These are phyloP conservation scores for Calonectria hongkongensis DNA, from an alignment of 2,329 filamentous ascomycete species.

Conservation along the genomic window DNA sequence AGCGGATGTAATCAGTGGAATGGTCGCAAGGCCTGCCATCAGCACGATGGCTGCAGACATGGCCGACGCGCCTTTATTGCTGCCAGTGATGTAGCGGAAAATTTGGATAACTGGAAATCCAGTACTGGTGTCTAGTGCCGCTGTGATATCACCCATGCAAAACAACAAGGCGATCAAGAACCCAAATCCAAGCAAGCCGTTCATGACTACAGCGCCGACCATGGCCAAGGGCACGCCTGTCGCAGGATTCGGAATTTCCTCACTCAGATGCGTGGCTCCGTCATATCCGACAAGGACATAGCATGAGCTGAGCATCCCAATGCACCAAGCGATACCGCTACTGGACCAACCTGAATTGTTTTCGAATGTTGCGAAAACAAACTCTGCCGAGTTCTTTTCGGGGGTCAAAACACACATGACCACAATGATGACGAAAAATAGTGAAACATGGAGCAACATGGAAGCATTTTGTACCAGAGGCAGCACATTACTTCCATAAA, in stretches of 20 bases:
- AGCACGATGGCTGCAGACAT: slow-evolving; percentile 35
- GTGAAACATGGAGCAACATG: slow-evolving; percentile 33
- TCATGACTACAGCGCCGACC: slow-evolving; percentile 41
- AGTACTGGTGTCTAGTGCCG: slow-evolving; percentile 32
- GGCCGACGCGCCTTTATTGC: not conserved
- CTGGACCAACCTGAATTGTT: slow-evolving; percentile 48
- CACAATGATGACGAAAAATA: slow-evolving; percentile 41
- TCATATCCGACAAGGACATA: slow-evolving; percentile 47
- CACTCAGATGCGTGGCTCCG: slow-evolving; percentile 45
- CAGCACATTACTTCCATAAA: slow-evolving; percentile 41
- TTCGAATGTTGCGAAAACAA: slow-evolving; percentile 43
- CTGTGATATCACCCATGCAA: slow-evolving; percentile 42
- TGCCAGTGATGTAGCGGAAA: slow-evolving; percentile 40
- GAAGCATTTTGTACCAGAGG: slow-evolving; percentile 44
- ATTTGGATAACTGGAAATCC: slow-evolving; percentile 49
- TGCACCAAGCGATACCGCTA: slow-evolving; percentile 44
- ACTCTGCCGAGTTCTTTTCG: slow-evolving; percentile 36
- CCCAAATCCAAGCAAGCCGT: slow-evolving; percentile 39
- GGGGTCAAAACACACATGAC: slow-evolving; percentile 42
- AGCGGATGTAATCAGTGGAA: slow-evolving; percentile 42
- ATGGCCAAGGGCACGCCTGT: slow-evolving; percentile 42
- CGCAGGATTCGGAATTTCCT: slow-evolving; percentile 46
- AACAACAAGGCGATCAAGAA: slow-evolving; percentile 44
- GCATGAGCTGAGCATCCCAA: slow-evolving; percentile 48
- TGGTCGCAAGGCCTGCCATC: slow-evolving; percentile 42